Conservation (phyloP, 2,329 filamentous ascomycete species). For the Beauveria pseudobassiana region DNA sequence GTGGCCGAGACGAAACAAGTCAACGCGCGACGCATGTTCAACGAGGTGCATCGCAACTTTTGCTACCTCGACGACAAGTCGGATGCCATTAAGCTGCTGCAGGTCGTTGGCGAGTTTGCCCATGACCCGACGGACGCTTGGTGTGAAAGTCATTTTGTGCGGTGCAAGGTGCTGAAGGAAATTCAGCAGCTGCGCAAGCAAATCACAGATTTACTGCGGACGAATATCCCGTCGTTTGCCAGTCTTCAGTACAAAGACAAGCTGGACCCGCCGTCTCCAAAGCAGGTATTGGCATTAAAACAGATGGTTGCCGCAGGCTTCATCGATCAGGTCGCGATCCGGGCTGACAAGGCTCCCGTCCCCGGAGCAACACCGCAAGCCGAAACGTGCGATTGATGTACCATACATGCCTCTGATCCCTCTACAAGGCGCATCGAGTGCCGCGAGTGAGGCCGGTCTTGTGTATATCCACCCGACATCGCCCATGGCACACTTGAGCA, state of each 20-base stretch:
- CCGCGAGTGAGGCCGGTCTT: conserved; percentile 46
- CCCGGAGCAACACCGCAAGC: conserved; percentile 58
- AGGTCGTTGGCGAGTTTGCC: conserved; percentile 80
- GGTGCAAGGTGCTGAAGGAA: conserved; percentile 80
- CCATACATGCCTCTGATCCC: conserved; percentile 83
- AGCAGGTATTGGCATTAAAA: conserved; percentile 72
- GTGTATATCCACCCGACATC: conserved; percentile 88
- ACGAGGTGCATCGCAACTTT: conserved; percentile 70
- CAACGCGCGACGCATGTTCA: conserved; percentile 52
- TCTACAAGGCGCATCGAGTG: conserved; percentile 37
- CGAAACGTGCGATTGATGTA: conserved; percentile 82
- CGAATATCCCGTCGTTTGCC: conserved; percentile 61
- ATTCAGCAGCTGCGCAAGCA: conserved; percentile 76
- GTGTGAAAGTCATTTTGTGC: conserved; percentile 78
- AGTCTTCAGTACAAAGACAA: conserved; percentile 49
- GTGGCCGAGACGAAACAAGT: conserved; percentile 64
- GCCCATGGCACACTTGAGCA: conserved; percentile 61
- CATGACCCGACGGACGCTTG: conserved; percentile 65
- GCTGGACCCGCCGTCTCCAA: conserved; percentile 52
- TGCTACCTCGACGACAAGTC: conserved; percentile 73
- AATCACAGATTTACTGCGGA: conserved; percentile 70
- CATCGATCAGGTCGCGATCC: conserved; percentile 88
- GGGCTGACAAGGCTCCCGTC: conserved; percentile 77
- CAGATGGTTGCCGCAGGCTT: conserved; percentile 90
- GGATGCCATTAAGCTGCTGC: conserved; percentile 85